These are phyloP conservation scores for Aspergillus wentii DNA, from an alignment of 495 filamentous ascomycete genomes.

Conservation along the genomic window DNA sequence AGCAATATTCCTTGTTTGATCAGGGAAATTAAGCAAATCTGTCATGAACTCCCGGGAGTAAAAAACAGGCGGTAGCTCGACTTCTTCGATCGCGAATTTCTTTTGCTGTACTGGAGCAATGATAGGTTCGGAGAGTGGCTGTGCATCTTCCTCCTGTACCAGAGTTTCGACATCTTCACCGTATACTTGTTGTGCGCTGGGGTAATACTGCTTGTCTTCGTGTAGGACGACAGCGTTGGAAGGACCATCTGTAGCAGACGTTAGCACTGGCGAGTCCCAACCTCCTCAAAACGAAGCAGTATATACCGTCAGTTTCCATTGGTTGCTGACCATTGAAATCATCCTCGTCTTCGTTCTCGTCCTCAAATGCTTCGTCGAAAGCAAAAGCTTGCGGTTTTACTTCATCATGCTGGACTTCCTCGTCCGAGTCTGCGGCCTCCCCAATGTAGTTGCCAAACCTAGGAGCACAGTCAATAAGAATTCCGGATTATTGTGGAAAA, in stretches of 20 bases:
- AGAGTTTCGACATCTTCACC: constrained; percentile 90
- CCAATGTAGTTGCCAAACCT: constrained; percentile 97
- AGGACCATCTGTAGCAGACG: constrained; percentile 65
- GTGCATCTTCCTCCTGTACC: constrained; percentile 96
- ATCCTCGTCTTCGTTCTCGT: constrained; percentile 49
- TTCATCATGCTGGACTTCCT: constrained; percentile 71
- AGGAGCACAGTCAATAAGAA: constrained; percentile 9
- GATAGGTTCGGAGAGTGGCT: constrained; percentile 86
- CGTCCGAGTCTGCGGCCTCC: constrained; percentile 83
- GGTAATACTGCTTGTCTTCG: constrained; percentile 99
- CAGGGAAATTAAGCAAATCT: constrained; percentile 92
- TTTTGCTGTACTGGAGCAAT: constrained; percentile 90
- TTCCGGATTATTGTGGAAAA: neutral
- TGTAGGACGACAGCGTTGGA: constrained; percentile 96
- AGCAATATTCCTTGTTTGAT: constrained; percentile 88
- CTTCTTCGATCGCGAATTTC: constrained; percentile 91
- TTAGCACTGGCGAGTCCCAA: constrained; percentile 3
- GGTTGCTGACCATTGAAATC: constrained; percentile 74
- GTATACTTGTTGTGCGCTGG: constrained; percentile 91
- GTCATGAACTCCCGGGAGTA: constrained; percentile 91
- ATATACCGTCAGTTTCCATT: constrained; percentile 87
- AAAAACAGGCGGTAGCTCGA: constrained; percentile 79
- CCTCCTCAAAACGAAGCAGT: neutral
- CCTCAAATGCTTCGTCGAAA: constrained; percentile 67
- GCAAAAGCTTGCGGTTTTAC: constrained; percentile 69